Percentiles rank a stretch among this genome's conserved stretches.
Evolutionary conservation across 2,329 filamentous ascomycete genomes (phyloP).

Genomic region (Colletotrichum trifolii): DNA sequence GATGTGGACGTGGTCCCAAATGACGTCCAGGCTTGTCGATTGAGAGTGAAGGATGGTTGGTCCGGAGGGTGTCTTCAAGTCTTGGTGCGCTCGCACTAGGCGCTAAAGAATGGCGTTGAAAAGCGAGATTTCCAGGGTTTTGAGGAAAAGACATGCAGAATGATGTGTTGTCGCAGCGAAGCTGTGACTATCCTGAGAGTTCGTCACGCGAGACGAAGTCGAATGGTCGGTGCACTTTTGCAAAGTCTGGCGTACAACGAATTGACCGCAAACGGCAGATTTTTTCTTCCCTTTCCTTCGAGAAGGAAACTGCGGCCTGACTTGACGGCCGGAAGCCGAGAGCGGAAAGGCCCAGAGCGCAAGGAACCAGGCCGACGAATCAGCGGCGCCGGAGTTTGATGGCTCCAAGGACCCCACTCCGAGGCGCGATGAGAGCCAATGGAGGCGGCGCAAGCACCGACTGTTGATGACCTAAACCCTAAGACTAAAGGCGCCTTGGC

Average conservation of each 20-base stretch:
- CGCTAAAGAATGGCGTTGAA: neutral
- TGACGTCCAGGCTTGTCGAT: constrained; percentile 16
- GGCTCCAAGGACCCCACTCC: neutral
- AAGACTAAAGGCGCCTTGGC: too few species aligned
- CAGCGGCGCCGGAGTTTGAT: neutral
- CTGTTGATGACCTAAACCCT: too few species aligned
- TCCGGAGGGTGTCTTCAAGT: neutral
- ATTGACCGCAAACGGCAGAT: too few species aligned
- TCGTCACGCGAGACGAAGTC: neutral
- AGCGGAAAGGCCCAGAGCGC: neutral
- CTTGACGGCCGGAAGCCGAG: constrained; percentile 2
- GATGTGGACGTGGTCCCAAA: constrained; percentile 7
- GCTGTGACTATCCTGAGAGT: too few species aligned
- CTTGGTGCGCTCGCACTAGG: neutral
- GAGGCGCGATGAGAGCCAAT: too few species aligned
- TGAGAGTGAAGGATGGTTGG: neutral
- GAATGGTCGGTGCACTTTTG: neutral
- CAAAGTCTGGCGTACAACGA: too few species aligned
- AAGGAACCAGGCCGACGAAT: too few species aligned
- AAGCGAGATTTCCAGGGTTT: neutral
- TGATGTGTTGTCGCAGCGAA: constrained; percentile 17
- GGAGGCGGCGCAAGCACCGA: too few species aligned
- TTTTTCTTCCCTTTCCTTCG: too few species aligned
- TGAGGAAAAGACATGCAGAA: constrained; percentile 13
- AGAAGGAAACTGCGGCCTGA: constrained; percentile 19